These are phyloP conservation scores for Ophidiomyces ophidiicola DNA, from an alignment of 2,329 filamentous ascomycete genomes.

Conservation along the genomic window DNA sequence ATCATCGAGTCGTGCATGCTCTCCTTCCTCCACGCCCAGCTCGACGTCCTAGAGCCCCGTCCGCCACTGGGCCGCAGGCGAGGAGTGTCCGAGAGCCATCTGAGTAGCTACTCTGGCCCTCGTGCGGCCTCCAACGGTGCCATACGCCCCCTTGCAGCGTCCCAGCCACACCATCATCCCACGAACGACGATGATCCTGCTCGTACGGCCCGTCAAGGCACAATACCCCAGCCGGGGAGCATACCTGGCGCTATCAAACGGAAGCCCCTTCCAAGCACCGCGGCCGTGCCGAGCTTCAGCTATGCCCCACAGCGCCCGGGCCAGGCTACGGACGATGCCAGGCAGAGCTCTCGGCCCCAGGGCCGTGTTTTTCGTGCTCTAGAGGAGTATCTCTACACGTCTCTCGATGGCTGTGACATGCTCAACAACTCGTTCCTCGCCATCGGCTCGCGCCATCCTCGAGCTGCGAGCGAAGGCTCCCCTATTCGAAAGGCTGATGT, in stretches of 20 bases:
- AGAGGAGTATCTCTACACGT: constrained; percentile 62
- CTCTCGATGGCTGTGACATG: constrained; percentile 56
- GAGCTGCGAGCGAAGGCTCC: constrained; percentile 36
- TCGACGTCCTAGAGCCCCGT: background rate
- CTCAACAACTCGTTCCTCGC: constrained; percentile 67
- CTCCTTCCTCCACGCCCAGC: constrained; percentile 1
- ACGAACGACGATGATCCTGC: background rate
- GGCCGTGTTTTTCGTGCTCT: constrained; percentile 55
- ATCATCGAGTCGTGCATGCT: constrained; percentile 12
- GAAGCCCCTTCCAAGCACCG: constrained; percentile 1
- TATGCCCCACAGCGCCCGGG: background rate
- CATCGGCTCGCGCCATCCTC: constrained; percentile 31
- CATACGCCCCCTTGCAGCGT: background rate
- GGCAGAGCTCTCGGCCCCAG: constrained; percentile 13
- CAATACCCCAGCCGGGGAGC: background rate
- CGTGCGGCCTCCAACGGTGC: background rate
- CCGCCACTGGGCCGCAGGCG: background rate
- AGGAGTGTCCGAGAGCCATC: constrained; percentile 4
- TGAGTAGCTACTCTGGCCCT: background rate
- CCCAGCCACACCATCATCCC: background rate
- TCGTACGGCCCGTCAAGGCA: too few relatives aligned
- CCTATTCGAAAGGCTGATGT: constrained; percentile 19
- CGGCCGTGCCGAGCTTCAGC: background rate
- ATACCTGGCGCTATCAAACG: background rate
- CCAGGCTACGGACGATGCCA: background rate